phyloP scores from a whole-genome alignment of 1,139 yeast species.

The Blastobotrys apis region DNA sequence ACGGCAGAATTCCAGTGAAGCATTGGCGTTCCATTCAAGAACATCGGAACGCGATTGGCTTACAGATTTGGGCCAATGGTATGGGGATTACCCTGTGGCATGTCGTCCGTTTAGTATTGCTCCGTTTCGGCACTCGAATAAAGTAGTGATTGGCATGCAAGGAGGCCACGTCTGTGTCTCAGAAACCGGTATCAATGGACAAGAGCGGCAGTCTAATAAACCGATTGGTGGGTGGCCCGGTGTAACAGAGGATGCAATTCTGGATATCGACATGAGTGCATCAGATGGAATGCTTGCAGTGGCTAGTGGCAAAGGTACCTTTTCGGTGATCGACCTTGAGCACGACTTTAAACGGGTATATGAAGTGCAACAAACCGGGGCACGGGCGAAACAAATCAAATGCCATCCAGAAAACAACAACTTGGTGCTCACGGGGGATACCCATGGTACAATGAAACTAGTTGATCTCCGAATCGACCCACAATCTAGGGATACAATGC shows the following conservation, averaged over 20 bases:
- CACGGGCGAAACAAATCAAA: constrained; percentile 5
- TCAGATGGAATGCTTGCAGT: constrained; percentile 2
- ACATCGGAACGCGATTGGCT: constrained; percentile 1
- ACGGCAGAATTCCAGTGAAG: constrained; percentile 7
- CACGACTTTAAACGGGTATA: background rate
- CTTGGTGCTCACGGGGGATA: constrained; percentile 1
- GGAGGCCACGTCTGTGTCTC: constrained; percentile 8
- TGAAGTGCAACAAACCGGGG: background rate
- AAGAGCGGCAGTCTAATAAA: background rate
- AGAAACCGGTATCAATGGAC: background rate
- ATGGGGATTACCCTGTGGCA: background rate
- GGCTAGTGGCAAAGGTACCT: no score
- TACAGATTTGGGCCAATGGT: background rate
- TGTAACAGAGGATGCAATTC: constrained; percentile 5
- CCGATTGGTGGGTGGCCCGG: background rate
- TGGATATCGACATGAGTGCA: constrained; percentile 6
- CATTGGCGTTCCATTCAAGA: constrained; percentile 3
- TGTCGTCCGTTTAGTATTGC: constrained; percentile 8
- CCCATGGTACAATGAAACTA: background rate
- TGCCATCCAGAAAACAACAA: background rate
- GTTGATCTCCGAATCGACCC: background rate
- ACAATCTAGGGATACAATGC: background rate
- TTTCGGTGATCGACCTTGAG: no score
- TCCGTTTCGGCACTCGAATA: background rate
- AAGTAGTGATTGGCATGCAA: constrained; percentile 8